Evolutionary conservation across 352 stramenopile species (phyloP).

Genomic region (Thalassiosira livingstoniorum): DNA sequence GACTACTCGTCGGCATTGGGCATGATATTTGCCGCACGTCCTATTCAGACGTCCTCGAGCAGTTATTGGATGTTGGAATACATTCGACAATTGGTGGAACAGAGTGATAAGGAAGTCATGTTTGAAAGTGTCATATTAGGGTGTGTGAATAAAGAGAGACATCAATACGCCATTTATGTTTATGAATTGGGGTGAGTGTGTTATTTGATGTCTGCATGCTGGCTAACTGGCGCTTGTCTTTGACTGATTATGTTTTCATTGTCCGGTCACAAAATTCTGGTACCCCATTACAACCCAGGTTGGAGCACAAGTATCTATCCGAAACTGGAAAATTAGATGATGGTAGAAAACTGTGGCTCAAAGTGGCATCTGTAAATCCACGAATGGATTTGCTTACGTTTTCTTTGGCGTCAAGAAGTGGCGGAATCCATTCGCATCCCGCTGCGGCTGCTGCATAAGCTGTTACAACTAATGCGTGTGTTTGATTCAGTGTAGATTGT

Average conservation of each 20-base stretch:
- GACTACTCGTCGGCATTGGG: conserved; percentile 63
- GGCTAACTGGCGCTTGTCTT: too few species aligned
- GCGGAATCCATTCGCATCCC: conserved; percentile 40
- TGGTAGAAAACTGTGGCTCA: conserved; percentile 67
- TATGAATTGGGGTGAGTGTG: conserved; percentile 67
- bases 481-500: too few species aligned
- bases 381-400: conserved; percentile 64
- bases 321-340: conserved; percentile 66
- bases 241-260: not conserved
- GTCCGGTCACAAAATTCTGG: not conserved
- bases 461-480: too few species aligned
- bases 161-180: conserved; percentile 78
- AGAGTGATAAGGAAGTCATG: conserved; percentile 50
- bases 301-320: conserved; percentile 76
- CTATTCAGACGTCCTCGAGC: conserved; percentile 63
- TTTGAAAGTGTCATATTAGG: conserved; percentile 74
- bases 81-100: conserved; percentile 55
- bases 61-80: conserved; percentile 85
- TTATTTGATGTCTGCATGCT: not conserved
- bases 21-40: conserved; percentile 60
- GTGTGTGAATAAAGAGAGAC: conserved; percentile 63
- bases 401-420: conserved; percentile 55
- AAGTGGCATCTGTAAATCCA: conserved; percentile 68
- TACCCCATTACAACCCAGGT: not conserved
- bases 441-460: conserved; percentile 28